These are phyloP conservation scores for Sanguinoderma infundibulare DNA, from an alignment of 1,284 basidiomycete species.

Conservation along the genomic window DNA sequence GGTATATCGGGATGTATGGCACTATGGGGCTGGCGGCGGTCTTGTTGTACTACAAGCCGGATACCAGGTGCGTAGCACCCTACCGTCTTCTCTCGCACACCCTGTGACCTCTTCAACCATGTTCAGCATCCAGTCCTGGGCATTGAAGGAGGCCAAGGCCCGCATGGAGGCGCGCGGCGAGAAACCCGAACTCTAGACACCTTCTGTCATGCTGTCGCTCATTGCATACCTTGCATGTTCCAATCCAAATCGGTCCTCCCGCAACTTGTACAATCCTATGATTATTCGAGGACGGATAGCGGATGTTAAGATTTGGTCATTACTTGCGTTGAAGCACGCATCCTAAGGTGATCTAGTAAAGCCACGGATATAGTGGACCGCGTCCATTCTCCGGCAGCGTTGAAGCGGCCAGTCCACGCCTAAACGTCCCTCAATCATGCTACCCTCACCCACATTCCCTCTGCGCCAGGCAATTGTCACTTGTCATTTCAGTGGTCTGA, in stretches of 20 bases:
- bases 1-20: conserved; percentile 92
- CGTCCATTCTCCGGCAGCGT: conserved; percentile 29
- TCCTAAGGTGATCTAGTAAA: conserved; percentile 25
- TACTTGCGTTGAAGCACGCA: conserved; percentile 19
- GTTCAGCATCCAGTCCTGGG: conserved; percentile 86
- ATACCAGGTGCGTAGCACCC: conserved; percentile 78
- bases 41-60: conserved; percentile 92
- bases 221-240: neutral
- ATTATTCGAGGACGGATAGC: neutral
- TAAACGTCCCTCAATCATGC: neutral
- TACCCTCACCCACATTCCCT: neutral
- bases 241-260: neutral
- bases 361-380: neutral
- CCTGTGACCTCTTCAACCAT: neutral
- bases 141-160: conserved; percentile 84
- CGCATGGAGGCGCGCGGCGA: conserved; percentile 91
- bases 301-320: conserved; percentile 24
- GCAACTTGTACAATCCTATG: conserved; percentile 8
- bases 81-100: neutral
- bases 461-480: neutral
- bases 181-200: conserved; percentile 64
- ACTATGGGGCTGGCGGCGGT: conserved; percentile 80
- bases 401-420: conserved; percentile 32
- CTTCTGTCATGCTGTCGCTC: neutral
- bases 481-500: conserved; percentile 22